Evolutionary conservation across 164 flowering plant genomes (phyloP).

Genomic region (Berberis vulgaris): DNA sequence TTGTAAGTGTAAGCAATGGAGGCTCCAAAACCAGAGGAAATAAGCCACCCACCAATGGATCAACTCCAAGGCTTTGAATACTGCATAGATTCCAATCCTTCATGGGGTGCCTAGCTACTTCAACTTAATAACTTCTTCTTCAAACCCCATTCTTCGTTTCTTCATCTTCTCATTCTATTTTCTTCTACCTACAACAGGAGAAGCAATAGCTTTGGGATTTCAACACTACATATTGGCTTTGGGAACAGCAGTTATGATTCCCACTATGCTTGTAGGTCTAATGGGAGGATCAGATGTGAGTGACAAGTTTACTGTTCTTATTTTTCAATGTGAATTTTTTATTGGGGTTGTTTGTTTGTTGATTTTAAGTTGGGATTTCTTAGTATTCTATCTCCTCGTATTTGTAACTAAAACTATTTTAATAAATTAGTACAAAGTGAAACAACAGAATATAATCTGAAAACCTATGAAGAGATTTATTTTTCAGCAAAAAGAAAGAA

Average conservation of each 20-base stretch:
- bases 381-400: background rate
- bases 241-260: conserved; percentile 99
- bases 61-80: conserved; percentile 98
- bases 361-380: too few relatives aligned
- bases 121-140: background rate
- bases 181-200: conserved; percentile 42
- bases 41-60: conserved; percentile 84
- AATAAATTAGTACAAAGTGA: background rate
- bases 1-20: too few relatives aligned
- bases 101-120: conserved; percentile 63
- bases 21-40: conserved; percentile 22
- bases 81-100: conserved; percentile 96
- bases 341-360: background rate
- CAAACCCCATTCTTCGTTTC: background rate
- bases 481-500: background rate
- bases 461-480: background rate
- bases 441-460: background rate
- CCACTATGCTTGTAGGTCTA: conserved; percentile 76
- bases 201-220: conserved; percentile 80
- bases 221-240: conserved; percentile 90
- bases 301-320: background rate
- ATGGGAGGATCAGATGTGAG: conserved; percentile 95
- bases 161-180: background rate
- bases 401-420: background rate
- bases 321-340: background rate